Evolutionary conservation across 805 yeast genomes (phyloP), one percentile per base, ranked within the genome.

Genomic region (Wickerhamiella kurtzmanii): DNA sequence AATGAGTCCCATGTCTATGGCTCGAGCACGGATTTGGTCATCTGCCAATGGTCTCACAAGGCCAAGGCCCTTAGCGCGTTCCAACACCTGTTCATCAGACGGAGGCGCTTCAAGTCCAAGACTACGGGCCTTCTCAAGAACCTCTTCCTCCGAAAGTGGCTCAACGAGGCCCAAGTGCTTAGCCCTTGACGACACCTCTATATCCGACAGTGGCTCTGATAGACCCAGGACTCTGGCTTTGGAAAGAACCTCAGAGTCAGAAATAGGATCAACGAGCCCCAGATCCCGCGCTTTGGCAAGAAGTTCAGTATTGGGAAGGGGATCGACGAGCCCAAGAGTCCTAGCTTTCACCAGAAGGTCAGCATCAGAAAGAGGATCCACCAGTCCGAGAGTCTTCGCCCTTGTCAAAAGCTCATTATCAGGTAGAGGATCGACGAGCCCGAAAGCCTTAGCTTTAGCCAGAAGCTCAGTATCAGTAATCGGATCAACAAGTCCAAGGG

Each of bases 391-490:
- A 9, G 60, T 60, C 3, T 49, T 44, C 16, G 35, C 20, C 21
- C 38, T 38, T 2, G 53, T 56, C 8, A 38, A 3, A 11, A 54
- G 28, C 4, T 47, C 48, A 1, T 21, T 37, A 1, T 51, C 47
- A 2, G 37, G 25, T 3, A 84, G 67, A 2, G 53, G 48, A 16
- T 54, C 57, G 1, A 54, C 53, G 11, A 63, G 48, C 2, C 60
- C 53, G 2, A 53, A 37, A 2, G 44, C 51, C 15, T 49, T 48
- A 54, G 64, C 65, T 28, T 54, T 55, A n/a, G 50, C 22, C 8
- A 15, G 32, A 25, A 54, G 40, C 13, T 54, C 51, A 58, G 83
- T 92, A 3, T 83, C 88, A 8, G 69, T 58, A 2, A 35, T 35
- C 2, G 56, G 53, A 4, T 50, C 53, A 13, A 50, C 56, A 28